These are phyloP conservation scores for Tranzscheliella williamsii DNA, from an alignment of 1,284 basidiomycete species.

Conservation along the genomic window DNA sequence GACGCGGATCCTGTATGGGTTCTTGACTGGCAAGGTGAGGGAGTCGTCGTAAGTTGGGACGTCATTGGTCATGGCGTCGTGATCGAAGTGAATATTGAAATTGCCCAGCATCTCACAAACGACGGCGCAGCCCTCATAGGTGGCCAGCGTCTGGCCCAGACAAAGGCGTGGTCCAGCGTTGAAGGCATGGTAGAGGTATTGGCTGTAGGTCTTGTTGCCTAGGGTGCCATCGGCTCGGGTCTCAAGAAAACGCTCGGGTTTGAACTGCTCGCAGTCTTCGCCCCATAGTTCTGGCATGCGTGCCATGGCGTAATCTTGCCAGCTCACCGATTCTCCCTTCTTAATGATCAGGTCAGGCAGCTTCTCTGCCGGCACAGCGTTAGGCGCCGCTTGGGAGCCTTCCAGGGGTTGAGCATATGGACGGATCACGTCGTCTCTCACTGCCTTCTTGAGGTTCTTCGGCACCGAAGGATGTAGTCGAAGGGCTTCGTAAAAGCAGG, in stretches of 20 bases:
- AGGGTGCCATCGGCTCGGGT: conserved; percentile 51
- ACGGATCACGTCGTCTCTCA: conserved; percentile 47
- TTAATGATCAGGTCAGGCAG: conserved; percentile 41
- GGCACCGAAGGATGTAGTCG: conserved; percentile 53
- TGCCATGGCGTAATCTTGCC: conserved; percentile 48
- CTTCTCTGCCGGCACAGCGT: conserved; percentile 13
- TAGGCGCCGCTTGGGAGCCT: conserved; percentile 23
- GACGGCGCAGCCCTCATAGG: conserved; percentile 44
- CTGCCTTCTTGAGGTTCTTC: conserved; percentile 43
- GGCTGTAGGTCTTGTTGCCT: conserved; percentile 62
- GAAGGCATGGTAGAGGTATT: conserved; percentile 62
- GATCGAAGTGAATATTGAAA: conserved; percentile 27
- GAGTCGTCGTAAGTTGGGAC: conserved; percentile 37
- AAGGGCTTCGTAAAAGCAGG: conserved; percentile 44
- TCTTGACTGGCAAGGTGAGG: conserved; percentile 36
- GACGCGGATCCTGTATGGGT: conserved; percentile 31
- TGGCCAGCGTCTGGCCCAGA: conserved; percentile 58
- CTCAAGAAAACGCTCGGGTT: conserved; percentile 56
- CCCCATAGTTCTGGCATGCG: conserved; percentile 54
- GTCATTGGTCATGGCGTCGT: conserved; percentile 20
- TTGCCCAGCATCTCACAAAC: conserved; percentile 34
- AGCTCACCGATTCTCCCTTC: conserved; percentile 33
- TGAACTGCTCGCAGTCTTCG: conserved; percentile 53
- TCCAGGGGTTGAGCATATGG: conserved; percentile 27
- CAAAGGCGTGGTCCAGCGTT: conserved; percentile 54